Evolutionary conservation across 1,139 yeast genomes (phyloP).

Genomic region (Blastobotrys raffinosifermentans): DNA sequence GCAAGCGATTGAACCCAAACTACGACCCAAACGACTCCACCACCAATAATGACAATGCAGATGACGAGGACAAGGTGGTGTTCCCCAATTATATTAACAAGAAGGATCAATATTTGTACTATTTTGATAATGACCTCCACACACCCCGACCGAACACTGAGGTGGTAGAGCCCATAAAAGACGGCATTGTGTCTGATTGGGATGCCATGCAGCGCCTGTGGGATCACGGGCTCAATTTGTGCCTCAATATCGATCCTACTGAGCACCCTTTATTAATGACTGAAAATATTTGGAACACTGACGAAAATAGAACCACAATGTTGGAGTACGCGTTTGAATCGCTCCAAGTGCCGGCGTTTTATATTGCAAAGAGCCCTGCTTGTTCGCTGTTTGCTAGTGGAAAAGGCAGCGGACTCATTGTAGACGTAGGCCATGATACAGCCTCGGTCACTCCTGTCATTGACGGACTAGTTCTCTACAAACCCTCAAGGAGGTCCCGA

Average conservation of each 20-base stretch:
- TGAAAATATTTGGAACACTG: constrained; percentile 82
- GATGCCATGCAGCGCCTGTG: constrained; percentile 38
- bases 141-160: constrained; percentile 31
- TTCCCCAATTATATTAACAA: constrained; percentile 1
- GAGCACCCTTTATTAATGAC: constrained; percentile 78
- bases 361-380: constrained; percentile 78
- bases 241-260: constrained; percentile 46
- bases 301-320: constrained; percentile 60
- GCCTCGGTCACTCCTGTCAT: constrained; percentile 86
- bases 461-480: constrained; percentile 80
- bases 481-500: constrained; percentile 32
- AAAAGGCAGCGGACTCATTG: constrained; percentile 85
- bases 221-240: constrained; percentile 33
- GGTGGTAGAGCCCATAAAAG: constrained; percentile 32
- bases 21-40: constrained; percentile 18
- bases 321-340: constrained; percentile 72
- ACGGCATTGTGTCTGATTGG: constrained; percentile 40
- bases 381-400: constrained; percentile 93
- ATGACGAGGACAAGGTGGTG: constrained; percentile 5
- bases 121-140: constrained; percentile 30
- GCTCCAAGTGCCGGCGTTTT: constrained; percentile 78
- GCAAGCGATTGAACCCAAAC: constrained; percentile 16
- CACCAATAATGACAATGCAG: constrained; percentile 3
- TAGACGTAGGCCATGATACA: constrained; percentile 85
- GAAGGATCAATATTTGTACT: constrained; percentile 12